Evolutionary conservation across 2,329 filamentous ascomycete species (phyloP), one percentile per base, ranked within the genome.

Genomic region (Aspergillus cejpii): DNA sequence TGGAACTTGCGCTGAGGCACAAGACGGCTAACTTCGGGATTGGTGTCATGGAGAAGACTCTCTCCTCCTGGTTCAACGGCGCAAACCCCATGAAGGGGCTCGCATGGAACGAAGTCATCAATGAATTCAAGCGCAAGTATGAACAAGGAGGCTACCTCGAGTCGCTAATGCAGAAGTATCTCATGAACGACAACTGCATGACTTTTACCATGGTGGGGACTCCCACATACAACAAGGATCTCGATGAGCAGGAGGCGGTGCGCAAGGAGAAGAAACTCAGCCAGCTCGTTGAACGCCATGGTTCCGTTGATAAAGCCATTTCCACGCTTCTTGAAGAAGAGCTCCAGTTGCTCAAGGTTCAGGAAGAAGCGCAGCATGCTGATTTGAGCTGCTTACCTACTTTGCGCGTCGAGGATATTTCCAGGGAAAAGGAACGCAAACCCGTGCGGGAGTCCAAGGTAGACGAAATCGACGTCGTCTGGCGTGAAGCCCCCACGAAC

Each of bases 11-110:
- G 0, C 71, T 97, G 39, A 96, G 96, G 70, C 89, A 98, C 71
- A 97, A 97, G 74, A 96, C 89, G 0, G 87, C 92, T 43, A 89
- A 85, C 59, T 98, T 98, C 61, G 92, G 92, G 11, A 87, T 96
- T 76, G 83, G 84, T 14, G 79, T 97, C 42, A 80, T 98, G 67
- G 87, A 95, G 56, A 81, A 91, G 33, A 76, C 96, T 6, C 87
- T 94, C 62, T 85, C 88, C 1, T 84, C 85, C 47, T 98, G 92
- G 92, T 97, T 98, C 68, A 94, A 92, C 45, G 92, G 91, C 4
- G 82, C 89, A 3, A 87, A 97, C 63, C 91, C 92, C 0, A 94
- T 97, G 67, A 83, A 94, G 53, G 83, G 87, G 10, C 73, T 98
- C 27, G 85, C 88, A 2, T 97, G 90, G 88, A 92, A 95, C 57